Percentiles rank a stretch among this genome's conserved stretches.
Conservation (phyloP, 2,329 filamentous ascomycete genomes). For the Fusarium cicatricum region DNA sequence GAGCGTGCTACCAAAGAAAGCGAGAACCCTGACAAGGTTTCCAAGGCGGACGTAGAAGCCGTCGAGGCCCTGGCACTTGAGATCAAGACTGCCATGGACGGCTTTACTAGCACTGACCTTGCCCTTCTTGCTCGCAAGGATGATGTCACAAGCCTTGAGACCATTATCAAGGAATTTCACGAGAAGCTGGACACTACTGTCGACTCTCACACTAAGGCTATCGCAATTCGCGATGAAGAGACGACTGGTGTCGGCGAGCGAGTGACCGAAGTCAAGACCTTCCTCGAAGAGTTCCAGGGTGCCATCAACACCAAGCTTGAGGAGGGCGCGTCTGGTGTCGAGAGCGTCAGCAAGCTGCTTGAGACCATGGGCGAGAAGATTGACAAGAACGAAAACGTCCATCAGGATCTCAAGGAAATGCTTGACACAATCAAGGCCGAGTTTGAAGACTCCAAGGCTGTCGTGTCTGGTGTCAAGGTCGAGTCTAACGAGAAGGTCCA, state of each 20-base stretch:
- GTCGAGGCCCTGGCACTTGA: constrained; percentile 85
- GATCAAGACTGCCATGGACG: constrained; percentile 80
- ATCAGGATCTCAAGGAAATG: constrained; percentile 74
- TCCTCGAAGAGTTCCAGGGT: constrained; percentile 80
- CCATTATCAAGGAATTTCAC: constrained; percentile 75
- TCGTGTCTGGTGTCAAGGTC: constrained; percentile 82
- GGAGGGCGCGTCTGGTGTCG: constrained; percentile 75
- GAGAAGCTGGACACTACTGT: constrained; percentile 73
- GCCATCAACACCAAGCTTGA: constrained; percentile 80
- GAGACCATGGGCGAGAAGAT: constrained; percentile 72
- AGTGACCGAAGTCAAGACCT: constrained; percentile 78
- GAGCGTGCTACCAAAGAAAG: constrained; percentile 61
- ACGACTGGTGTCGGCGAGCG: constrained; percentile 80
- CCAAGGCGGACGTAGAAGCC: constrained; percentile 83
- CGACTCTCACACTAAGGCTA: constrained; percentile 77
- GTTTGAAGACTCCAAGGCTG: constrained; percentile 85
- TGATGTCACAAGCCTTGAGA: constrained; percentile 69
- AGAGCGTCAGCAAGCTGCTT: constrained; percentile 75
- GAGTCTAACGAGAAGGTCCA: constrained; percentile 82
- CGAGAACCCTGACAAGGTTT: constrained; percentile 70
- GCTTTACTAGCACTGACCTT: constrained; percentile 73
- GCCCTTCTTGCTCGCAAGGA: constrained; percentile 77
- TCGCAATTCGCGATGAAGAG: constrained; percentile 86
- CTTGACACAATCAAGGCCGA: constrained; percentile 81
- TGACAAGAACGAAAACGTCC: constrained; percentile 63